Base-by-base conservation (phyloP, 2,329 filamentous ascomycete genomes). In the Aphanocladium album region DNA sequence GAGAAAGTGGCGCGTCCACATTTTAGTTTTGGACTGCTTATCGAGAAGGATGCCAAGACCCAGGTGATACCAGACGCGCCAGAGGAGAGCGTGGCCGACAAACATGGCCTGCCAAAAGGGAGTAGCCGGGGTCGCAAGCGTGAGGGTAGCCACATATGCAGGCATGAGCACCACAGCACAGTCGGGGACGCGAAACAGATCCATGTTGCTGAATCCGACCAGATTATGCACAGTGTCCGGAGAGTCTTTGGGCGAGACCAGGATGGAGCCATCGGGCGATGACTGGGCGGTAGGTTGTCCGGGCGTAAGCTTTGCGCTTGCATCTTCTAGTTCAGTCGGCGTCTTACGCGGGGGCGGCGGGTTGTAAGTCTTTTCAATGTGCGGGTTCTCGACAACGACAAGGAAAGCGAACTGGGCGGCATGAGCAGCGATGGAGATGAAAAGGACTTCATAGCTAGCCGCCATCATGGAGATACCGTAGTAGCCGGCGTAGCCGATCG, bases 401-500 rank as follows among this genome's bases (percentile, higher is more conserved):
- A 99, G 82, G 79, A 99, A 99, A 62, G 88, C 88, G 74, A 99
- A 93, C 77, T 99, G 95, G 62, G 93, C 91, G 68, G 92, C 86
- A 77, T 99, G 95, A 63, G 93, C 95, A 70, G 96, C 77, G 69
- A 99, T 93, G 60, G 95, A 98, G 74, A 98, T 97, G 80, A 96
- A 93, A 54, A 99, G 83, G 62, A 99, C 93, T 70, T 93, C 92
- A 77, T 98, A 98, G 80, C 95, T 99, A 64, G 93, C 93, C 51
- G 92, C 93, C 89, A 99, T 96, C 79, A 97, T 88, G 62, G 93
- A 97, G 71, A 98, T 97, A 67, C 95, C 95, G 73, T 99, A 99
- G 79, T 96, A 99, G 51, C 95, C 95, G 57, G 91, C 92, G 75
- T 99, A 99, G 43, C 95, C 95, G 69, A 98, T 93, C 60, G 93